These are phyloP conservation scores for Fusarium buxicola DNA, from an alignment of 2,329 filamentous ascomycete species.

Conservation along the genomic window DNA sequence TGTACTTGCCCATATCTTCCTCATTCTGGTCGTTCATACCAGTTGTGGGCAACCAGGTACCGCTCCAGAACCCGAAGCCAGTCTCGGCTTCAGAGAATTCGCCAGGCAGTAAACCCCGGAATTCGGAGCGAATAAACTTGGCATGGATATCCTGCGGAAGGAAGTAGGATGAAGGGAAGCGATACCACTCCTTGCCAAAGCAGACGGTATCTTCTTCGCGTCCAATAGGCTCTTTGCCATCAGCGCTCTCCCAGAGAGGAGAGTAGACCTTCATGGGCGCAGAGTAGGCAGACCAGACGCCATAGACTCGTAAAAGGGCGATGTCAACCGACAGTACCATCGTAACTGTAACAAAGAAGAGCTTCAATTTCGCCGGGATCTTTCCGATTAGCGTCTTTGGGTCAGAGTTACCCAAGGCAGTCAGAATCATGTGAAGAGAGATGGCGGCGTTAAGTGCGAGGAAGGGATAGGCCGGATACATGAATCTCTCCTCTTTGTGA, in stretches of 20 bases:
- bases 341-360: conserved; percentile 69
- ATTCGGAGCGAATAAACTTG: conserved; percentile 93
- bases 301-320: conserved; percentile 78
- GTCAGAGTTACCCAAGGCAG: conserved; percentile 77
- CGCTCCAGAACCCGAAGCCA: conserved; percentile 79
- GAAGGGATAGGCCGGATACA: conserved; percentile 96
- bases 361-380: conserved; percentile 80
- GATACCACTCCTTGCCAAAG: conserved; percentile 97
- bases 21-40: conserved; percentile 94
- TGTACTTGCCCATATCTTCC: conserved; percentile 90
- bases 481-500: conserved; percentile 98
- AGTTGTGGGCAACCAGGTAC: conserved; percentile 82
- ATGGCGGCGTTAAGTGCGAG: conserved; percentile 90
- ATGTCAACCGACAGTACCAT: conserved; percentile 73
- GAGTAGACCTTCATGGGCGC: conserved; percentile 80
- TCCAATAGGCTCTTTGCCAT: conserved; percentile 63
- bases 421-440: conserved; percentile 82
- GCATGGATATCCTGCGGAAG: conserved; percentile 84
- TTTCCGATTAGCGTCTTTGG: conserved; percentile 75
- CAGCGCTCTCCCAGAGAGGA: conserved; percentile 68
- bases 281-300: conserved; percentile 83
- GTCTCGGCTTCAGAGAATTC: conserved; percentile 82
- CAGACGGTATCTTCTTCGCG: conserved; percentile 78
- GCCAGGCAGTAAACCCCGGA: conserved; percentile 87
- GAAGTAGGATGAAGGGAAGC: conserved; percentile 94